These are phyloP conservation scores for Trametes punicea DNA, from an alignment of 768 basidiomycete genomes.

Conservation along the genomic window DNA sequence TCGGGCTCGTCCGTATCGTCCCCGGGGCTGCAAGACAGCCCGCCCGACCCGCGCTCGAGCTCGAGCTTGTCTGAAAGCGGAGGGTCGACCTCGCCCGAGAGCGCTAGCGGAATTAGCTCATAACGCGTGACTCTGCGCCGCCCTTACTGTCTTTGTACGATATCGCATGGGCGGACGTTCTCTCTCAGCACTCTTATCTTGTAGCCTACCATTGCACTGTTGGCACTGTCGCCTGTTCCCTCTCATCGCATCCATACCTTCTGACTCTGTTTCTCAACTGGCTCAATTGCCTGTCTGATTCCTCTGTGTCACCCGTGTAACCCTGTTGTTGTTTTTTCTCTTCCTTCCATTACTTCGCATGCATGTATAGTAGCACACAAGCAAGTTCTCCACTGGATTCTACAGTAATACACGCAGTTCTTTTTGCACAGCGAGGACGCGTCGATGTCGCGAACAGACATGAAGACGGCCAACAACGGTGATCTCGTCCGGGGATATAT, in stretches of 20 bases:
- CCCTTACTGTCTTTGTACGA: neutral
- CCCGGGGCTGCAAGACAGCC: neutral
- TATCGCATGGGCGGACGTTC: neutral
- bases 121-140: slow-evolving; percentile 2
- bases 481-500: neutral
- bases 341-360: slow-evolving; percentile 2
- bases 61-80: neutral
- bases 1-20: slow-evolving; percentile 12
- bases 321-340: neutral
- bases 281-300: neutral
- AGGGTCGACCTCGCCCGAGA: neutral
- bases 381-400: slow-evolving; percentile 11
- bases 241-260: no score
- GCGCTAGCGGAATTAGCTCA: slow-evolving; percentile 2
- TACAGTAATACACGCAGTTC: slow-evolving; percentile 21
- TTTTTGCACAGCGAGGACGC: neutral
- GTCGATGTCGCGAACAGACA: no score
- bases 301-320: neutral
- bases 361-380: slow-evolving; percentile 20
- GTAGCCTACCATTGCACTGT: neutral
- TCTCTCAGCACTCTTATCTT: neutral
- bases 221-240: neutral
- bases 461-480: no score
- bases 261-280: neutral
- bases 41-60: slow-evolving; percentile 1